Evolutionary conservation across 129 eudicot genomes (phyloP).

Genomic region (Tanacetum coccineum): DNA sequence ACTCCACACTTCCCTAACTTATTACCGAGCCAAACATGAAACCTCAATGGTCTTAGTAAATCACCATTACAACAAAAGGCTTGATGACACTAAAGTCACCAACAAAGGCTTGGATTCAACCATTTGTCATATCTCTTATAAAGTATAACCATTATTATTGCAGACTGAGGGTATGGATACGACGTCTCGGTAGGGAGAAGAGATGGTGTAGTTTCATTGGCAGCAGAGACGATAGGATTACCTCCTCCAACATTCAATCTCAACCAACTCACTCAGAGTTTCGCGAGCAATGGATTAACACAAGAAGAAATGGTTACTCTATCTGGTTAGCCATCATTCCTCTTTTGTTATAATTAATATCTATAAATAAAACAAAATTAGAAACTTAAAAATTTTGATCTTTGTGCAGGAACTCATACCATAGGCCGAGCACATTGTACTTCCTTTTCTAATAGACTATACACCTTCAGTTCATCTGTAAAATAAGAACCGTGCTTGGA

Average conservation of each 20-base stretch:
- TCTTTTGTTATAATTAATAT: neutral
- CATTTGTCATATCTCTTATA: too few species aligned
- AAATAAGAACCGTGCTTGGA: conserved; percentile 59
- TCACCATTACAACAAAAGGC: too few species aligned
- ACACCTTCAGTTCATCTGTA: conserved; percentile 40
- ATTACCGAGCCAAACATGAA: too few species aligned
- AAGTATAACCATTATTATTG: neutral
- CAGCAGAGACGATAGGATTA: conserved; percentile 47
- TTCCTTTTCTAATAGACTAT: conserved; percentile 53
- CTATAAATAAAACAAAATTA: too few species aligned
- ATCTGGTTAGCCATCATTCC: conserved; percentile 39
- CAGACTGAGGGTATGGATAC: conserved; percentile 67
- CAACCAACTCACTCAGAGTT: conserved; percentile 49
- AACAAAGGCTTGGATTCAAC: too few species aligned
- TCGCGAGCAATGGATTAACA: conserved; percentile 43
- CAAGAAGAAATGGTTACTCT: conserved; percentile 73
- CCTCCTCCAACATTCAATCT: conserved; percentile 46
- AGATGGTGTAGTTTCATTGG: conserved; percentile 65
- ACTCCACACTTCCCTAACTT: too few species aligned
- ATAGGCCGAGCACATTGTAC: conserved; percentile 78
- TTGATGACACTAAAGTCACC: too few species aligned
- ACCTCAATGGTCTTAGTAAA: too few species aligned
- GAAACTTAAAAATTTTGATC: neutral
- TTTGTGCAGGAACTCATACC: conserved; percentile 58
- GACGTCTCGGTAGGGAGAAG: conserved; percentile 81